A percentile compares a stretch with the other conserved stretches of the same genome.
Conservation (phyloP, 2,329 filamentous ascomycete genomes). For the Purpureocillium takamizusanense region DNA sequence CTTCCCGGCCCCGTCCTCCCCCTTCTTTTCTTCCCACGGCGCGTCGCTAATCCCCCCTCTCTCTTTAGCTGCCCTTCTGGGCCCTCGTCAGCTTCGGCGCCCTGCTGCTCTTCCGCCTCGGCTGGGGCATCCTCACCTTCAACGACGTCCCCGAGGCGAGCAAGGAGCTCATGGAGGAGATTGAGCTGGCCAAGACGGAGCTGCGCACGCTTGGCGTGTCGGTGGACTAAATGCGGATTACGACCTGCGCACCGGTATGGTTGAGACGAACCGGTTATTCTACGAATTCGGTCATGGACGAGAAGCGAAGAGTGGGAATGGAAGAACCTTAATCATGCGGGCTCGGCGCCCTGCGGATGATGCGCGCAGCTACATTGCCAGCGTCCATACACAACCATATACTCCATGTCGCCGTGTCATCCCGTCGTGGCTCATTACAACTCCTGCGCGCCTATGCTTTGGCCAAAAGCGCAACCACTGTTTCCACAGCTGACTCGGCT, state of each 20-base stretch:
- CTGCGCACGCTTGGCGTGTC: conserved; percentile 66
- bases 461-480: conserved; percentile 50
- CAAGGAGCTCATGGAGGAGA: conserved; percentile 79
- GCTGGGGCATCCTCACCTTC: conserved; percentile 89
- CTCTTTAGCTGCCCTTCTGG: conserved; percentile 78
- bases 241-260: not conserved
- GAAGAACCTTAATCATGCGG: not conserved
- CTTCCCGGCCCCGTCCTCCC: conserved; percentile 21
- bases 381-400: too few species aligned
- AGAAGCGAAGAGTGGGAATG: not conserved
- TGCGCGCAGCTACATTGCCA: too few species aligned
- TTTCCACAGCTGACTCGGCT: conserved; percentile 46
- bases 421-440: conserved; percentile 8
- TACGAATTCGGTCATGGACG: not conserved
- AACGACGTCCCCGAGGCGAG: conserved; percentile 91
- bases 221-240: conserved; percentile 49
- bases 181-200: conserved; percentile 66
- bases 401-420: not conserved
- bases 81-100: conserved; percentile 82
- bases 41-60: conserved; percentile 1
- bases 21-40: conserved; percentile 1
- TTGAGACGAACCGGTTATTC: not conserved
- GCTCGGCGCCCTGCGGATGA: not conserved
- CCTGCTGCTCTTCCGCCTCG: conserved; percentile 84
- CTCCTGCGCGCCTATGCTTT: conserved; percentile 24